phyloP scores from a whole-genome alignment of 371 early-diverging fungal genomes.

The Syncephalastrum contaminatum region DNA sequence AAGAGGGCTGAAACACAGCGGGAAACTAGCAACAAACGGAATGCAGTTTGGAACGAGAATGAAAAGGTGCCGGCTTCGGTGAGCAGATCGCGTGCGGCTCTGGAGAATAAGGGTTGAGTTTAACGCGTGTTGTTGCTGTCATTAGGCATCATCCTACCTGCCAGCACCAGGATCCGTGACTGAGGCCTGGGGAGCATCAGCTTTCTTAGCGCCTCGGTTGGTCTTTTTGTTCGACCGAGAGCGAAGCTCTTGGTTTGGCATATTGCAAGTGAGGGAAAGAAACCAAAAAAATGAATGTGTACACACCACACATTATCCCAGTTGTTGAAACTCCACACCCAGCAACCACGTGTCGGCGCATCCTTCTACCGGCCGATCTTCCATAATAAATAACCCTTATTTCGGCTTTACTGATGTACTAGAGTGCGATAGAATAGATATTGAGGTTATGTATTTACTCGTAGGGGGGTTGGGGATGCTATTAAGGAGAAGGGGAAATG shows the following conservation, averaged over 20 bases:
- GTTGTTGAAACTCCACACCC: constrained; percentile 1
- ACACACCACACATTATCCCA: background rate
- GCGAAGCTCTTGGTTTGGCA: constrained; percentile 30
- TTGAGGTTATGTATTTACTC: too few species aligned
- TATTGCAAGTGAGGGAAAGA: background rate
- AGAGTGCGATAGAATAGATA: too few species aligned
- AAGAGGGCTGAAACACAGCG: constrained; percentile 68
- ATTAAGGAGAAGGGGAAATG: too few species aligned
- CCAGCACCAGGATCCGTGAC: constrained; percentile 5
- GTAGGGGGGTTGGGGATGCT: too few species aligned
- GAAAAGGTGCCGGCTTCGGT: constrained; percentile 37
- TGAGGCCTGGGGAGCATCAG: constrained; percentile 11
- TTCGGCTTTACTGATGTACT: too few species aligned
- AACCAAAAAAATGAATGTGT: constrained; percentile 1
- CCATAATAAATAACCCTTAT: background rate
- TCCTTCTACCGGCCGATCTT: background rate
- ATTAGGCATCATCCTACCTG: constrained; percentile 4
- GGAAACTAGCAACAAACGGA: constrained; percentile 55
- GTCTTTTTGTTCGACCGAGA: constrained; percentile 32
- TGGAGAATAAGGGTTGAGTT: constrained; percentile 5
- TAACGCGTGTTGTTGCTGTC: background rate
- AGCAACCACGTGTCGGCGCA: constrained; percentile 3
- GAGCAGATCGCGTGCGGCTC: constrained; percentile 35
- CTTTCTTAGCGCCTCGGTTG: constrained; percentile 20
- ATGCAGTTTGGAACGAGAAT: constrained; percentile 57